phyloP scores from a whole-genome alignment of 306 rosid genomes.

The Pueraria montana region DNA sequence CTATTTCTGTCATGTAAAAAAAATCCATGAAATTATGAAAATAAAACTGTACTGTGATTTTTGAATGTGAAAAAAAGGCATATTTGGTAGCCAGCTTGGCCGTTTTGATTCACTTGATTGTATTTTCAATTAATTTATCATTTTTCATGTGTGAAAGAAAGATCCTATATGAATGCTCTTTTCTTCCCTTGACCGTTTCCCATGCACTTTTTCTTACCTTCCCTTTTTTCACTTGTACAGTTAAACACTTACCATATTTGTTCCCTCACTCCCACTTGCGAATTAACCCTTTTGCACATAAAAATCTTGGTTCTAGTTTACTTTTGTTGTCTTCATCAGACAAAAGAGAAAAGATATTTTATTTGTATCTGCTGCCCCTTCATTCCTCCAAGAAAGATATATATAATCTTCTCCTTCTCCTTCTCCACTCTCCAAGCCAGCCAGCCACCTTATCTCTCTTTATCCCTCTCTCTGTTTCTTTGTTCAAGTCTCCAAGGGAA shows the following conservation, averaged over 20 bases:
- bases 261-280: too few relatives aligned
- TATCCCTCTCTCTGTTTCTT: constrained; percentile 38
- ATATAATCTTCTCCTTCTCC: constrained; percentile 7
- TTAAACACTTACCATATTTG: too few relatives aligned
- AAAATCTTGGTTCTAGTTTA: background rate
- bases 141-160: background rate
- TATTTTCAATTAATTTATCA: too few relatives aligned
- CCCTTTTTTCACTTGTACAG: too few relatives aligned
- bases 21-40: background rate
- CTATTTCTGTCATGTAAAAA: background rate
- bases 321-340: constrained; percentile 1
- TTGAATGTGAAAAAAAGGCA: background rate
- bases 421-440: background rate
- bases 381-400: constrained; percentile 25
- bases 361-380: constrained; percentile 37
- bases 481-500: background rate
- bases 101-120: too few relatives aligned
- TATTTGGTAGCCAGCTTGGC: too few relatives aligned
- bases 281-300: background rate
- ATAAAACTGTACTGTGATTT: background rate
- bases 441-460: constrained; percentile 52
- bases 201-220: constrained; percentile 10
- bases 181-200: constrained; percentile 38
- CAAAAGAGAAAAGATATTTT: constrained; percentile 49
- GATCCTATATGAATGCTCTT: constrained; percentile 36